phyloP scores from a whole-genome alignment of 2,329 filamentous ascomycete genomes.

The Sclerotinia subarctica region DNA sequence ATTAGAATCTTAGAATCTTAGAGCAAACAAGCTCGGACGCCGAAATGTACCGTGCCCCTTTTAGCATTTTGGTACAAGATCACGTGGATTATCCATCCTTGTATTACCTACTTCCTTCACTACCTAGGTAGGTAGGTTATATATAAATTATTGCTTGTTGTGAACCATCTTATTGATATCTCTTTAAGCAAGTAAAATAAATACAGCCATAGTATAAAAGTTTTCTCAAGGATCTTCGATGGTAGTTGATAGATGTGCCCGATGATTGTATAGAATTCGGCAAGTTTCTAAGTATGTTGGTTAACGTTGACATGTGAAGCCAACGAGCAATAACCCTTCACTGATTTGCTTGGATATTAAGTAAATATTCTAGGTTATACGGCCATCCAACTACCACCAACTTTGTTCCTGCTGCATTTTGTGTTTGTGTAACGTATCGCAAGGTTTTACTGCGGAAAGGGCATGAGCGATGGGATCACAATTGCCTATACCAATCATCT shows the following conservation, averaged over 20 bases:
- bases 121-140: too few relatives aligned
- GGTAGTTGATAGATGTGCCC: background rate
- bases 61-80: background rate
- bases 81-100: background rate
- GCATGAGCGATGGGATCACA: background rate
- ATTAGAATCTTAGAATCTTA: too few relatives aligned
- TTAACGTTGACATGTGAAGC: background rate
- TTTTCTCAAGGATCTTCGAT: fast-evolving
- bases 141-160: background rate
- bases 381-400: background rate
- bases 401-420: background rate
- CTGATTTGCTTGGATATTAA: background rate
- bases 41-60: background rate
- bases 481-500: background rate
- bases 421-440: background rate
- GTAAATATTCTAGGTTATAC: background rate
- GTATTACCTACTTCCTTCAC: background rate
- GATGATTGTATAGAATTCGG: background rate
- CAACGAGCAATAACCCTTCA: background rate
- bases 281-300: background rate
- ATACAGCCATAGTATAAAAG: background rate
- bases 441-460: background rate
- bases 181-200: background rate
- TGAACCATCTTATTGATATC: background rate
- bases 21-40: background rate